Evolutionary conservation across 2,329 filamentous ascomycete genomes (phyloP), one percentile per base, ranked within the genome.

Genomic region (Pseudocercospora ulei): DNA sequence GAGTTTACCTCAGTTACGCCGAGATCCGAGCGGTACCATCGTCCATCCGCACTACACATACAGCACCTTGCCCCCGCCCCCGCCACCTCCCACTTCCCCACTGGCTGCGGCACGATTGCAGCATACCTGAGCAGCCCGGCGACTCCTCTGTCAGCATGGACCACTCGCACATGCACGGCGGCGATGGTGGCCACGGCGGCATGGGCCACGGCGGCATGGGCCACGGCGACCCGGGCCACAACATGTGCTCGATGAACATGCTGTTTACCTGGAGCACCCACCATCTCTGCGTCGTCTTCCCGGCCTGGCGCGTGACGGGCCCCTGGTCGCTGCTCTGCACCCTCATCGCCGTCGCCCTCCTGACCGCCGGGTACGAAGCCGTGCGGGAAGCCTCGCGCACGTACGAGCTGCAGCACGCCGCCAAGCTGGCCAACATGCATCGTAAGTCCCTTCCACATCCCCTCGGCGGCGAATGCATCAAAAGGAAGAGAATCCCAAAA

Each of bases 261-360:
- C 77, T 96, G 51, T 98, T 98, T 69, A 96, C 86, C 46, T 98
- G 88, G 88, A 77, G 86, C 62, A 88, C 87, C 2, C 75, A 72
- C 40, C 82, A 96, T 65, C 83, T 98, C 49, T 98, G 90, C 72
- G 92, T 98, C 63, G 76, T 98, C 62, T 98, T 96, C 71, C 73
- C 72, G 54, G 76, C 79, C 64, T 98, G 90, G 90, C 87, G 83
- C 65, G 67, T 98, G 62, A 78, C 73, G 46, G 78, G 79, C 45
- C 78, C 78, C 2, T 56, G 74, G 36, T 81, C 81, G 20, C 79
- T 98, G 41, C 55, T 95, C 60, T 62, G 86, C 56, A 94, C 88
- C 17, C 78, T 98, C 44, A 54, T 90, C 51, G 82, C 77, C 51
- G 79, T 98, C 53, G 74, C 92, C 44, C 71, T 82, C 44, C 70